Conservation (phyloP, 805 yeast species). For the Brettanomyces nanus region DNA sequence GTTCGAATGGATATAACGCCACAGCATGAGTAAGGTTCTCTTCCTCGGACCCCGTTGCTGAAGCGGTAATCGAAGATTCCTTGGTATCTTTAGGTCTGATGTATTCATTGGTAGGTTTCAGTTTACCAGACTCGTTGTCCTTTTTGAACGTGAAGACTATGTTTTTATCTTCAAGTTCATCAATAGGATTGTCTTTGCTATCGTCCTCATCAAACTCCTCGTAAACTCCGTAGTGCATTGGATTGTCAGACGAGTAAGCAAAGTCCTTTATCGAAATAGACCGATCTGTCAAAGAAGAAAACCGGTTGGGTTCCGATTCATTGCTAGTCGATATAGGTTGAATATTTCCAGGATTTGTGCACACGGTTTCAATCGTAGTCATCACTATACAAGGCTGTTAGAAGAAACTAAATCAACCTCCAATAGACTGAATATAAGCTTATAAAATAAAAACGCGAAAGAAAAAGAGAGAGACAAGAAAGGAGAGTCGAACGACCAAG, state of each 20-base stretch:
- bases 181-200: slow-evolving; percentile 13
- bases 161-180: slow-evolving; percentile 9
- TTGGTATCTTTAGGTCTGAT: not conserved
- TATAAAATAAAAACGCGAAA: too few species aligned
- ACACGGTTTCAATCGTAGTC: too few species aligned
- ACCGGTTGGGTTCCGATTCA: too few species aligned
- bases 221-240: slow-evolving; percentile 54
- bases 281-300: too few species aligned
- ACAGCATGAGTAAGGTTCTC: slow-evolving; percentile 42
- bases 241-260: slow-evolving; percentile 66
- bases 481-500: too few species aligned
- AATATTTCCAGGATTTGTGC: too few species aligned
- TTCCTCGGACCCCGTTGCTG: slow-evolving; percentile 8
- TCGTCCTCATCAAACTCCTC: slow-evolving; percentile 17
- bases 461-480: too few species aligned
- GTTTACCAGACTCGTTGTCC: not conserved
- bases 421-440: too few species aligned
- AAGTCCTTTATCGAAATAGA: slow-evolving; percentile 60
- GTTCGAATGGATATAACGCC: slow-evolving; percentile 81
- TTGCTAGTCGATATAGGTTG: too few species aligned
- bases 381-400: too few species aligned
- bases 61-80: not conserved
- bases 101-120: not conserved
- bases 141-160: slow-evolving; percentile 12
- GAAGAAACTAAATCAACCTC: too few species aligned